Evolutionary conservation across 345 rosid species (phyloP), one percentile per base, ranked within the genome.

Genomic region (Hibiscus mutabilis): DNA sequence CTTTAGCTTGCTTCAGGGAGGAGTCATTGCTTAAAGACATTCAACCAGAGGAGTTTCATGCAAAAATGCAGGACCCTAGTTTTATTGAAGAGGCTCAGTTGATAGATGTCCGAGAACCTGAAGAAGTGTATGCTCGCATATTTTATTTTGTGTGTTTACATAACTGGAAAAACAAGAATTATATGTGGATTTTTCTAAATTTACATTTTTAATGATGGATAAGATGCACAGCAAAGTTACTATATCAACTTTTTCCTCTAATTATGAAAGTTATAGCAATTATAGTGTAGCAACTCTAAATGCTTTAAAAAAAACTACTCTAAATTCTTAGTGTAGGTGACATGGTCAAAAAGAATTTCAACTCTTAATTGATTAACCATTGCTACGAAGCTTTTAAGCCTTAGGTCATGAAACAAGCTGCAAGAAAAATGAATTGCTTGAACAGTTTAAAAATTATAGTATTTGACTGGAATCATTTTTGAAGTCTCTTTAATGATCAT

Each of bases 61-160:
- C 63, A 68, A 93, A 86, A 83, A 79, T 89, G 83, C 89, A 79
- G 81, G 97, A 93, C 80, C 94, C 97, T 18, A 78, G 69, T 69
- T 93, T 91, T 72, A 40, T 78, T 68, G 90, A 88, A 66, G 92
- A 86, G 74, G 88, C 88, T 76, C 98, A 93, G 68, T 80, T 93
- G 81, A 80, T 93, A 70, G 97, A 93, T 81, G 98, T 93, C 69
- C 85, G 96, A 76, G 98, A 93, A 77, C 94, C 92, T 55, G 91
- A 88, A 22, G 98, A 93, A 86, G 88, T 91, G 98, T 91, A 88
- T 74, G 89, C 61, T 79, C 25, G 40, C 69, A 64, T 24, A 49
- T n/a, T 79, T n/a, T 63, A 16, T 66, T 65, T 58, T 66, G 16
- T 69, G 33, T 76, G 27, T n/a, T n/a, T n/a, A 33, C 15, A 8